Percentiles rank a stretch among this genome's conserved stretches.
Conservation (phyloP, 2,329 filamentous ascomycete species). For the Cladosporium sphaerospermum region DNA sequence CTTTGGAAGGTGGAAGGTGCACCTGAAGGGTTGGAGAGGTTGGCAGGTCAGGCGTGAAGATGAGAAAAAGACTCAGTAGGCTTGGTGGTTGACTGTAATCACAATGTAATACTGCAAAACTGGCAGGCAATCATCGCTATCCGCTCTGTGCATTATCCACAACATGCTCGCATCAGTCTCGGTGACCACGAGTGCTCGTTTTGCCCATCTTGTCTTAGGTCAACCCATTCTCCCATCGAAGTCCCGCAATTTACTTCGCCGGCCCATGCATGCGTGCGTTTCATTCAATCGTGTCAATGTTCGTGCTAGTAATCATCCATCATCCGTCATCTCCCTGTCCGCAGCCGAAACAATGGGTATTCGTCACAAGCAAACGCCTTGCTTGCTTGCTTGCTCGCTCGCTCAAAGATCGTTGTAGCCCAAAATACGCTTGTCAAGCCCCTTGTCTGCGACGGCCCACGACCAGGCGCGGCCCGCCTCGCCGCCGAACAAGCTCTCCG, state of each 20-base stretch:
- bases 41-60: neutral
- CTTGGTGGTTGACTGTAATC: too few relatives aligned
- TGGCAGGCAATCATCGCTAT: too few relatives aligned
- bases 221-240: neutral
- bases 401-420: conserved; percentile 46
- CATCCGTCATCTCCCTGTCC: neutral
- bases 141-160: too few relatives aligned
- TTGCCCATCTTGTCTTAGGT: too few relatives aligned
- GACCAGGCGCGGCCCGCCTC: conserved; percentile 38
- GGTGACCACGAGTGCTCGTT: too few relatives aligned
- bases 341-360: too few relatives aligned
- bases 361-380: too few relatives aligned
- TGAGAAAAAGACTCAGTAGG: neutral
- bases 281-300: neutral
- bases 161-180: too few relatives aligned
- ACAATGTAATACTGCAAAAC: too few relatives aligned
- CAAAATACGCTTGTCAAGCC: conserved; percentile 41
- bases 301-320: too few relatives aligned
- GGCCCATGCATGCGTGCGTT: neutral
- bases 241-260: neutral
- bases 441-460: conserved; percentile 40
- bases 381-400: too few relatives aligned
- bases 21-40: conserved; percentile 1
- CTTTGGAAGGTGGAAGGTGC: conserved; percentile 18
- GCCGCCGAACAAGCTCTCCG: conserved; percentile 44